These are phyloP conservation scores for Aegilops sharonensis DNA, from an alignment of 176 grass and related monocot genomes.

Conservation along the genomic window DNA sequence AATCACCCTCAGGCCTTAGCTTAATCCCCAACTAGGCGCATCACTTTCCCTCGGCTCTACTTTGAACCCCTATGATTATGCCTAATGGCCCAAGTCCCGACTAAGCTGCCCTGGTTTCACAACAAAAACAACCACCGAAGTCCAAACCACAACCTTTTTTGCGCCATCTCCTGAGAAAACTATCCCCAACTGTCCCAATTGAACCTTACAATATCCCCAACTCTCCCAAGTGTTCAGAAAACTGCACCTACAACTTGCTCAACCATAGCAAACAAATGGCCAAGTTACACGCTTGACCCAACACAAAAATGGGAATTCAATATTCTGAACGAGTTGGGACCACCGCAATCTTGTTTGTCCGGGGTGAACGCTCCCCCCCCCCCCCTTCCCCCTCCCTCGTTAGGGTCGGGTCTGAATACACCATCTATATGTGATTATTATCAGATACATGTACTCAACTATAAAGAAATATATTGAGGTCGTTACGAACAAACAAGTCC, in stretches of 20 bases:
- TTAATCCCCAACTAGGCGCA: neutral
- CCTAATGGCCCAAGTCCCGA: constrained; percentile 29
- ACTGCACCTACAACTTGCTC: constrained; percentile 40
- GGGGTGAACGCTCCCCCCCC: too few relatives aligned
- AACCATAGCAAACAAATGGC: constrained; percentile 19
- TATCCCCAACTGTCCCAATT: constrained; percentile 32
- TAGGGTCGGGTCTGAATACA: too few relatives aligned
- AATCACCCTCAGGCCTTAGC: neutral
- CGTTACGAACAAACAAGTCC: too few relatives aligned
- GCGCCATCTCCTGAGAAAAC: neutral
- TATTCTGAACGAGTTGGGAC: too few relatives aligned
- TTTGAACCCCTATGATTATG: constrained; percentile 11
- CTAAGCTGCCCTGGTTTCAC: constrained; percentile 20
- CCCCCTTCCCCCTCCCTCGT: too few relatives aligned
- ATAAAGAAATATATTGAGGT: too few relatives aligned
- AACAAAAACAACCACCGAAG: constrained; percentile 23
- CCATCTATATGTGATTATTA: too few relatives aligned
- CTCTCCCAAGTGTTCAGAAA: constrained; percentile 26
- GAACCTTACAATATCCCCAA: constrained; percentile 9
- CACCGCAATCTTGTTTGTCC: too few relatives aligned
- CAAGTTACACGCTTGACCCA: neutral
- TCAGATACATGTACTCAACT: too few relatives aligned
- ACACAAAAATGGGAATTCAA: too few relatives aligned
- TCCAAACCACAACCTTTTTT: constrained; percentile 7
- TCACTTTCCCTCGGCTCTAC: constrained; percentile 37